phyloP scores from a whole-genome alignment of 139 green algal species.

The Zygnema circumcarinatum region DNA sequence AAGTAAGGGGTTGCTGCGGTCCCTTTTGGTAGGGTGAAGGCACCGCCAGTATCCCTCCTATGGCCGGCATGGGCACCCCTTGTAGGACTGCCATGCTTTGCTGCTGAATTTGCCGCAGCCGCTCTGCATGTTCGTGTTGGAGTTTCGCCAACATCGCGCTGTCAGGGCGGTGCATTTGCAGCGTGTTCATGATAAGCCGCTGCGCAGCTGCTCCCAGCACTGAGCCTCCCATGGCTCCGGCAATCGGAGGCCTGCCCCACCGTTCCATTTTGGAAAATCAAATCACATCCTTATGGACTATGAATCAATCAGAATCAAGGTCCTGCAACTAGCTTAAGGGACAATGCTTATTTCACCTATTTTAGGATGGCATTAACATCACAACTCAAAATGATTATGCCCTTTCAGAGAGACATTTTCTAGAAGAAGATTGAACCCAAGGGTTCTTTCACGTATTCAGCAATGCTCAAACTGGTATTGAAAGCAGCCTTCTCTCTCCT shows the following conservation, averaged over 20 bases:
- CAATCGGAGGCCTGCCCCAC: conserved; percentile 27
- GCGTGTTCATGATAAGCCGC: conserved; percentile 39
- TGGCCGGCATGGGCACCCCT: neutral
- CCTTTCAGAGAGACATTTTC: too few species aligned
- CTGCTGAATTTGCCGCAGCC: neutral
- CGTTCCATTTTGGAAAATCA: too few species aligned
- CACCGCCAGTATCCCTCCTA: neutral
- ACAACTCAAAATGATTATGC: too few species aligned
- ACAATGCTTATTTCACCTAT: too few species aligned
- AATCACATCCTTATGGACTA: too few species aligned
- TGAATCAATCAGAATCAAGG: too few species aligned
- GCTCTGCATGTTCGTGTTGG: neutral
- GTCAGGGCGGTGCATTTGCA: conserved; percentile 1
- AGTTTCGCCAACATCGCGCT: neutral
- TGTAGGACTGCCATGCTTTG: neutral
- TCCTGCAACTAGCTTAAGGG: too few species aligned
- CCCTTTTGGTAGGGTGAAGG: conserved; percentile 3
- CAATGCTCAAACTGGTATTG: too few species aligned
- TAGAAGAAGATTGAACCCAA: too few species aligned
- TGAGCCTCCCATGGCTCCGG: conserved; percentile 30
- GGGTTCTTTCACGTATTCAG: too few species aligned
- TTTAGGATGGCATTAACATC: too few species aligned
- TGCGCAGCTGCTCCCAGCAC: conserved; percentile 35
- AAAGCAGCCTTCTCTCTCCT: too few species aligned
- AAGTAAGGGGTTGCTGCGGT: conserved; percentile 1